phyloP scores from a whole-genome alignment of 352 stramenopile genomes.

The Phytophthora meadii region DNA sequence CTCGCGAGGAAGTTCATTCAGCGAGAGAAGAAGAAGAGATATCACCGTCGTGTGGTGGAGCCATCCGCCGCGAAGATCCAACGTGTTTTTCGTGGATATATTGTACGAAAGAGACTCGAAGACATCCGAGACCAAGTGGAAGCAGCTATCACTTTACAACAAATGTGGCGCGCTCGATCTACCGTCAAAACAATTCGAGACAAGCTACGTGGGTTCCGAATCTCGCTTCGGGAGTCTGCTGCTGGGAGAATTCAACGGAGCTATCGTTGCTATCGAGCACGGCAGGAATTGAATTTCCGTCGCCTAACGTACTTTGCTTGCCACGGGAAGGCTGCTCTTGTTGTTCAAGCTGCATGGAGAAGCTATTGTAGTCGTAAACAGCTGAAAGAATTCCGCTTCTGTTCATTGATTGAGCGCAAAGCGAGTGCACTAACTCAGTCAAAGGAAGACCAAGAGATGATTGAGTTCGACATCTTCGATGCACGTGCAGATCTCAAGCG shows the following conservation, averaged over 20 bases:
- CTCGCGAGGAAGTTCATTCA: constrained; percentile 64
- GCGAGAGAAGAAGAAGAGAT: constrained; percentile 51
- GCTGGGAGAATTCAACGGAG: constrained; percentile 59
- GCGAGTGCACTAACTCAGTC: constrained; percentile 54
- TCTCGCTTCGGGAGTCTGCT: constrained; percentile 45
- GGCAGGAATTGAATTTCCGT: constrained; percentile 45
- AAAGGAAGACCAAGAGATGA: constrained; percentile 71
- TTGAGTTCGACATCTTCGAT: constrained; percentile 78
- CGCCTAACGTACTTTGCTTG: constrained; percentile 47
- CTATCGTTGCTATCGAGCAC: constrained; percentile 68
- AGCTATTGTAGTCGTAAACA: constrained; percentile 64
- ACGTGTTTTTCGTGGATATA: constrained; percentile 72
- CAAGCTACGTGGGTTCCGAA: constrained; percentile 50
- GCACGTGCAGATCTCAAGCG: constrained; percentile 65
- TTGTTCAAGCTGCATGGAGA: constrained; percentile 76
- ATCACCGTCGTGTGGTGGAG: constrained; percentile 51
- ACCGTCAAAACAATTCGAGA: constrained; percentile 50
- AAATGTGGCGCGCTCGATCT: constrained; percentile 69
- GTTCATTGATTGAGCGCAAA: constrained; percentile 70
- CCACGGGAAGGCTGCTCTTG: constrained; percentile 64
- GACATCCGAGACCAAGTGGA: constrained; percentile 62
- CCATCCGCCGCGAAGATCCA: constrained; percentile 65
- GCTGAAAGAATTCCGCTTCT: constrained; percentile 74
- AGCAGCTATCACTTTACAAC: constrained; percentile 76
- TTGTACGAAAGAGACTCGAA: constrained; percentile 62